phyloP scores from a whole-genome alignment of 2,329 filamentous ascomycete species.

The Aspergillus fumigatiaffinis region DNA sequence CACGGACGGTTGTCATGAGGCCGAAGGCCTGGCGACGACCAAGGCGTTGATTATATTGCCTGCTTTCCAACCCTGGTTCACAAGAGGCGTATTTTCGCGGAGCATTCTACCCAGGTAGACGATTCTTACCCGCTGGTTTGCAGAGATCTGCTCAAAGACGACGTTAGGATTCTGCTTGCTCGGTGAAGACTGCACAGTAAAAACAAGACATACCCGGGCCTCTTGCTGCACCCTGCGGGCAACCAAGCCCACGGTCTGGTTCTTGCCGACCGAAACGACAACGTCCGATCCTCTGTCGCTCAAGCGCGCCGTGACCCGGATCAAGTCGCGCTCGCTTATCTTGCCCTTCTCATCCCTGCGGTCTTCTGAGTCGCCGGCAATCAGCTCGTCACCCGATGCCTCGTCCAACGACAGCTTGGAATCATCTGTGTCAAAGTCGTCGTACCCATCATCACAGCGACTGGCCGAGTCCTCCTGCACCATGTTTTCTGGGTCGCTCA shows the following conservation, averaged over 20 bases:
- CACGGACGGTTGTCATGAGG: slow-evolving; percentile 4
- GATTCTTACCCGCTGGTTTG: slow-evolving; percentile 61
- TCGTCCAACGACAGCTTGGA: slow-evolving; percentile 34
- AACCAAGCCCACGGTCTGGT: slow-evolving; percentile 63
- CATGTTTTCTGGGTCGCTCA: slow-evolving; percentile 63
- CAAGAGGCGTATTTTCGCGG: slow-evolving; percentile 62
- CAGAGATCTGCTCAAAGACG: slow-evolving; percentile 48
- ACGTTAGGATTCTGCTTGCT: slow-evolving; percentile 3
- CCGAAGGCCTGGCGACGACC: slow-evolving; percentile 45
- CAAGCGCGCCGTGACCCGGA: slow-evolving; percentile 59
- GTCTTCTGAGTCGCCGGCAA: slow-evolving; percentile 36
- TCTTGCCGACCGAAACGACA: slow-evolving; percentile 52
- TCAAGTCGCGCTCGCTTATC: slow-evolving; percentile 51
- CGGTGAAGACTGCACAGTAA: neutral
- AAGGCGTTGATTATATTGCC: slow-evolving; percentile 75
- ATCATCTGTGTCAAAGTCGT: slow-evolving; percentile 26
- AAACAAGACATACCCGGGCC: slow-evolving; percentile 52
- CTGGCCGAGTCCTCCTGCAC: slow-evolving; percentile 20
- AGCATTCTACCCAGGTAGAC: slow-evolving; percentile 79
- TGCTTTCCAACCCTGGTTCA: slow-evolving; percentile 69
- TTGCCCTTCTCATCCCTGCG: slow-evolving; percentile 59
- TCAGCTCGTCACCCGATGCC: slow-evolving; percentile 38
- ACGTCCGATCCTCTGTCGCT: slow-evolving; percentile 66
- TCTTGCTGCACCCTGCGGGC: slow-evolving; percentile 61
- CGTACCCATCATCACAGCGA: slow-evolving; percentile 18